Evolutionary conservation across 768 basidiomycete genomes (phyloP).

Genomic region (Phanerochaete carnosa): DNA sequence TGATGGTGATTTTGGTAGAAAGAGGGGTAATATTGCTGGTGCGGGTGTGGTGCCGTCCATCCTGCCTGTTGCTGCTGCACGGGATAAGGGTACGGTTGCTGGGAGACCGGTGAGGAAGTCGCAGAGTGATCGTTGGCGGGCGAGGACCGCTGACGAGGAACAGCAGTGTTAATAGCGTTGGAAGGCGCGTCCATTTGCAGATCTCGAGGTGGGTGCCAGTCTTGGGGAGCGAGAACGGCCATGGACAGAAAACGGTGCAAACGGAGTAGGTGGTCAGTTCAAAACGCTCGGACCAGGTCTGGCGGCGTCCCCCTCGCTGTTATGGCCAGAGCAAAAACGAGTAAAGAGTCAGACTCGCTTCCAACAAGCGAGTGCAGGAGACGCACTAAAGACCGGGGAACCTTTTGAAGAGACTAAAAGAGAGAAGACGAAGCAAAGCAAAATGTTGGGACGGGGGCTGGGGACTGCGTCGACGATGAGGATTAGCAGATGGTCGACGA

Average conservation of each 20-base stretch:
- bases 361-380: conserved; percentile 7
- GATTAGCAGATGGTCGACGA: conserved; percentile 16
- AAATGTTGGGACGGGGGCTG: conserved; percentile 7
- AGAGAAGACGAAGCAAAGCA: conserved; percentile 17
- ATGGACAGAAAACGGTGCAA: conserved; percentile 39
- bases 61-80: conserved; percentile 68
- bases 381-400: conserved; percentile 21
- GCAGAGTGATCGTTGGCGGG: conserved; percentile 51
- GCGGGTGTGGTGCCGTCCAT: conserved; percentile 66
- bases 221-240: conserved; percentile 76
- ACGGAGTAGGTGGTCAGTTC: background rate
- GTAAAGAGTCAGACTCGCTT: conserved; percentile 21
- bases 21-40: conserved; percentile 75
- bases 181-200: conserved; percentile 55
- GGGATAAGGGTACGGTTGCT: conserved; percentile 60
- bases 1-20: conserved; percentile 73
- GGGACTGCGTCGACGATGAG: conserved; percentile 12
- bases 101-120: conserved; percentile 25
- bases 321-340: conserved; percentile 6
- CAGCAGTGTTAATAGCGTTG: conserved; percentile 33
- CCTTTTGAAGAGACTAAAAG: conserved; percentile 20
- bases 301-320: conserved; percentile 9
- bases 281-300: conserved; percentile 7
- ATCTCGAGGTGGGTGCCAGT: conserved; percentile 71
- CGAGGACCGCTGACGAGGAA: conserved; percentile 57